Evolutionary conservation across 306 rosid genomes (phyloP).

Genomic region (Malus fusca): DNA sequence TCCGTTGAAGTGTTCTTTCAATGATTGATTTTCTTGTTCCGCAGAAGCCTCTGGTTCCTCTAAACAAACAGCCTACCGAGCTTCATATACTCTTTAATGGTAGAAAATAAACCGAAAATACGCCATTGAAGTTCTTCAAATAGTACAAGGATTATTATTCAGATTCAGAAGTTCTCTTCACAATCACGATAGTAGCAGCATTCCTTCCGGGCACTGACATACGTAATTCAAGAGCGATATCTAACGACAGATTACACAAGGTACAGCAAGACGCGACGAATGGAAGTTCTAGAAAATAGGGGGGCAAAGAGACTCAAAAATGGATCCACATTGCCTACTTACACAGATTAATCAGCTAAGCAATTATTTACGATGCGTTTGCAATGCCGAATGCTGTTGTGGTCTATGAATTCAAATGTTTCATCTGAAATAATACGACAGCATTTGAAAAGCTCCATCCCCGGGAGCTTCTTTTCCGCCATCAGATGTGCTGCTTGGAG

Average conservation of each 20-base stretch:
- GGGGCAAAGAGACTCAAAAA: not conserved
- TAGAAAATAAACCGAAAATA: too few species aligned
- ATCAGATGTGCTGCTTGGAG: not conserved
- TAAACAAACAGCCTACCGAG: not conserved
- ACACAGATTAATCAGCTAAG: not conserved
- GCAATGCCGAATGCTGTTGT: not conserved
- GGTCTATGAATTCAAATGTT: not conserved
- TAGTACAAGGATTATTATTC: not conserved
- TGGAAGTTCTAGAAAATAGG: not conserved
- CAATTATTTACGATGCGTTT: not conserved
- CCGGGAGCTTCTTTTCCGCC: not conserved
- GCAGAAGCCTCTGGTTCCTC: not conserved
- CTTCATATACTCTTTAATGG: not conserved
- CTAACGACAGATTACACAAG: not conserved
- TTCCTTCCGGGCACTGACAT: not conserved
- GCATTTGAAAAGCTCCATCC: not conserved
- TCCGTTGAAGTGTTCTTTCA: not conserved
- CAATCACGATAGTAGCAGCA: not conserved
- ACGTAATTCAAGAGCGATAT: not conserved
- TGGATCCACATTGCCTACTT: not conserved
- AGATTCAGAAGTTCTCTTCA: not conserved
- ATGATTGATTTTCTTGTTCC: not conserved
- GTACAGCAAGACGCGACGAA: not conserved
- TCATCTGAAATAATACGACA: not conserved
- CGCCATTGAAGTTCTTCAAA: not conserved